Conservation (phyloP, 805 yeast species). For the Starmerella davenportii region DNA sequence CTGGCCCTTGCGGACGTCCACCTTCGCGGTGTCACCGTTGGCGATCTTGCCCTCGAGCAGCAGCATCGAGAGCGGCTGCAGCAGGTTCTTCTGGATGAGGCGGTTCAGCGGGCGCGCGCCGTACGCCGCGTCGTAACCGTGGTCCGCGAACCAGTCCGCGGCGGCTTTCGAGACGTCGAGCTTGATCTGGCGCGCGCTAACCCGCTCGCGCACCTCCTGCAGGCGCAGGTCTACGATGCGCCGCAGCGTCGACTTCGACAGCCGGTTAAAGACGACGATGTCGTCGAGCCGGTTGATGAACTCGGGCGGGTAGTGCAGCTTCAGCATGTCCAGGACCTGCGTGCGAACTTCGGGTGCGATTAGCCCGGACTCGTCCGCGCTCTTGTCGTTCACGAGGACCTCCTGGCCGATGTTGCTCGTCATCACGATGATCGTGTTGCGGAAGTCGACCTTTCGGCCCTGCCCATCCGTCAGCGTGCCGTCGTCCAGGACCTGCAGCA, state of each 20-base stretch:
- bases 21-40: slow-evolving; percentile 36
- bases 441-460: slow-evolving; percentile 85
- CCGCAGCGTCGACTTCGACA: slow-evolving; percentile 56
- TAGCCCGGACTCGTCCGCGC: slow-evolving; percentile 33
- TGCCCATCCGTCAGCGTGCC: slow-evolving; percentile 89
- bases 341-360: slow-evolving; percentile 37
- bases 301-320: slow-evolving; percentile 73
- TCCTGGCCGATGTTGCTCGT: slow-evolving; percentile 95
- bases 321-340: slow-evolving; percentile 51
- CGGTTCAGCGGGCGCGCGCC: slow-evolving; percentile 96
- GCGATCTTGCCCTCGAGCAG: slow-evolving; percentile 65
- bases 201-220: slow-evolving; percentile 59
- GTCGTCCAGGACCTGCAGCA: slow-evolving; percentile 85
- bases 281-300: slow-evolving; percentile 90
- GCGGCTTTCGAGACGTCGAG: slow-evolving; percentile 42
- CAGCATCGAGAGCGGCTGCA: slow-evolving; percentile 73
- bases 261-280: slow-evolving; percentile 77
- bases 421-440: slow-evolving; percentile 89
- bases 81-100: slow-evolving; percentile 59
- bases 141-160: slow-evolving; percentile 57
- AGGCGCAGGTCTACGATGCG: slow-evolving; percentile 75
- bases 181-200: slow-evolving; percentile 57
- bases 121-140: slow-evolving; percentile 80
- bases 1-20: slow-evolving; percentile 30
- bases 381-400: slow-evolving; percentile 44